phyloP scores from a whole-genome alignment of 768 basidiomycete species.

The Lactarius sanguifluus region DNA sequence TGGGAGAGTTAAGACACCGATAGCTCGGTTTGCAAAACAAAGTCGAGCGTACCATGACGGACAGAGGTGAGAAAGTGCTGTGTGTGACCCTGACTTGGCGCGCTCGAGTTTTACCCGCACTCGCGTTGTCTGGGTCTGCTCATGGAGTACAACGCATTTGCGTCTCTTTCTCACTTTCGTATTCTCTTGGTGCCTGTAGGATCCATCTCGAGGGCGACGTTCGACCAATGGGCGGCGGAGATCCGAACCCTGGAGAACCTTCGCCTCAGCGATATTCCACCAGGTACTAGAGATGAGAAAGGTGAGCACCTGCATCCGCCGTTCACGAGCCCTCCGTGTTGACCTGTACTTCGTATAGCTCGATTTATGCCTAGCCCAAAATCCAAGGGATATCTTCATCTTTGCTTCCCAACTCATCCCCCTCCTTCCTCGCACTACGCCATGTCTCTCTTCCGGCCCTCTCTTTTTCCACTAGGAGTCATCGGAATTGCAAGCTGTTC shows the following conservation, averaged over 20 bases:
- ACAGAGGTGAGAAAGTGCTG: constrained; percentile 3
- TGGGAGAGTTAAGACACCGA: background rate
- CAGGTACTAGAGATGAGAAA: constrained; percentile 73
- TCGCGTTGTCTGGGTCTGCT: constrained; percentile 5
- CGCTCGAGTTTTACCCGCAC: background rate
- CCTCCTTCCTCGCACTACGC: constrained; percentile 65
- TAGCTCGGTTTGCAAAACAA: background rate
- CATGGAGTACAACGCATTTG: constrained; percentile 75
- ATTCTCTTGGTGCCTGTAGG: constrained; percentile 88
- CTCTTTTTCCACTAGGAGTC: constrained; percentile 82
- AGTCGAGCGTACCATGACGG: constrained; percentile 16
- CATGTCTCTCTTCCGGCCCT: constrained; percentile 72
- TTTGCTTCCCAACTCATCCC: constrained; percentile 76
- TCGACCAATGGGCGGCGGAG: constrained; percentile 71
- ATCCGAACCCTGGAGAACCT: constrained; percentile 73
- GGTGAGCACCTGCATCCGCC: constrained; percentile 44
- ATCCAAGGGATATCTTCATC: constrained; percentile 77
- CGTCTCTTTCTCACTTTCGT: constrained; percentile 80
- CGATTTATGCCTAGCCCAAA: constrained; percentile 80
- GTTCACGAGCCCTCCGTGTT: constrained; percentile 6
- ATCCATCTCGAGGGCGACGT: constrained; percentile 62
- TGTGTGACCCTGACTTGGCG: background rate
- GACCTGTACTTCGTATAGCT: constrained; percentile 42
- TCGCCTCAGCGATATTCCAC: constrained; percentile 79
- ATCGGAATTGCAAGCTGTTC: constrained; percentile 82